Evolutionary conservation across 2,329 filamentous ascomycete genomes (phyloP), one percentile per base, ranked within the genome.

Genomic region (Penicillium verrucosum): DNA sequence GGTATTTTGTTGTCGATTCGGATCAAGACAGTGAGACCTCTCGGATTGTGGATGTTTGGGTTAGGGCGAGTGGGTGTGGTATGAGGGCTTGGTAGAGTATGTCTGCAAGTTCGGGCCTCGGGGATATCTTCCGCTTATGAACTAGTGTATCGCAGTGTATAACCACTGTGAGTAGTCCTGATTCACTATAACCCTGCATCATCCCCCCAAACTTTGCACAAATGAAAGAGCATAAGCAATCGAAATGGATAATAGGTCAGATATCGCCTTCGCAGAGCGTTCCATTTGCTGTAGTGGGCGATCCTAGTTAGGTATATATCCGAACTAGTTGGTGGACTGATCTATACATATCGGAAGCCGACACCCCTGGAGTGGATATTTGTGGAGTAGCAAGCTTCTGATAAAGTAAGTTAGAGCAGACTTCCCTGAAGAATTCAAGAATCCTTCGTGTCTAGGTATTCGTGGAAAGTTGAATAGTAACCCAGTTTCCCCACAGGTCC

Each of bases 1-100:
- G 85, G 80, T 94, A 91, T 74, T 75, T 91, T 21, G 77, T 93
- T 34, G 84, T 92, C 2, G 89, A 93, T 72, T 85, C 83, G 29
- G 77, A 81, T 46, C 60, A 71, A 16, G 74, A 77, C 51, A 80
- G 79, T 0, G 76, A 78, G 23, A 80, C 84, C 62, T 80, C 86
- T 57, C 80, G 83, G 64, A 80, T 90, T 58, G 78, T 89, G n/a
- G 90, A 93, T 77, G 82, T 92, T 23, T 93, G 89, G 89, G 77
- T 82, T 16, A 78, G 88, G 60, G 62, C 59, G 12, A 51, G 51
- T 18, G 64, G 64, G 16, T 60, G 60, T 27, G 49, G 52, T 8
- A 55, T 55, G 45, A 55, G 45, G 14, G 45, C 52, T 7, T 55
- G 46, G 52, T 50, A 43, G 14, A 43, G 16, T n/a, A 6, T 27